A percentile compares a stretch with the other conserved stretches of the same genome.
These are phyloP conservation scores for Aspergillus jensenii DNA, from an alignment of 2,329 filamentous ascomycete genomes.

Conservation along the genomic window DNA sequence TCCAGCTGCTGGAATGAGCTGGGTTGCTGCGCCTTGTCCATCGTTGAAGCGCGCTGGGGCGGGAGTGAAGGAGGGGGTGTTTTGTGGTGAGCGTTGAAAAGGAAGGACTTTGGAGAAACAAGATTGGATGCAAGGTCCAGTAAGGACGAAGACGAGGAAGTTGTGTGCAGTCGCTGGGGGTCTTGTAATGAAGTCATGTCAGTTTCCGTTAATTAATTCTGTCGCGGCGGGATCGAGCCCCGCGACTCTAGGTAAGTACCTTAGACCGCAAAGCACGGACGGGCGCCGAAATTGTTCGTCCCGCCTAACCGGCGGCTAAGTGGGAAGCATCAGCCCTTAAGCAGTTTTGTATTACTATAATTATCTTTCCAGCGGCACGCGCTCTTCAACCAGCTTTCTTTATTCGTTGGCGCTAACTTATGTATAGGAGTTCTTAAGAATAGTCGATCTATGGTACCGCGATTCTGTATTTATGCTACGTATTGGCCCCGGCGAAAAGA, in stretches of 20 bases:
- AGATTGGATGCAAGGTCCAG: conserved; percentile 34
- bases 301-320: conserved; percentile 4
- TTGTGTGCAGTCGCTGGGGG: conserved; percentile 21
- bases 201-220: conserved; percentile 8
- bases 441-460: background rate
- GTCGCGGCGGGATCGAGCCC: conserved; percentile 13
- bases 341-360: background rate
- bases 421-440: background rate
- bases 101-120: conserved; percentile 39
- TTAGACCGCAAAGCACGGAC: background rate
- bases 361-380: background rate
- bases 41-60: conserved; percentile 40
- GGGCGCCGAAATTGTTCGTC: background rate
- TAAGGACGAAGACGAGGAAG: conserved; percentile 18
- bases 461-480: background rate
- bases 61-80: conserved; percentile 16
- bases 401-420: background rate
- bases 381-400: background rate
- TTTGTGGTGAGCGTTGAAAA: conserved; percentile 27
- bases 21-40: conserved; percentile 91
- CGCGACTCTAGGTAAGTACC: conserved; percentile 2
- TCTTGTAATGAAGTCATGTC: conserved; percentile 23
- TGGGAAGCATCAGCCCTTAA: background rate
- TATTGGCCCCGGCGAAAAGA: background rate
- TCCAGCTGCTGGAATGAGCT: conserved; percentile 99